Conservation (phyloP, 2,329 filamentous ascomycete species). For the Pseudopyricularia javanii region DNA sequence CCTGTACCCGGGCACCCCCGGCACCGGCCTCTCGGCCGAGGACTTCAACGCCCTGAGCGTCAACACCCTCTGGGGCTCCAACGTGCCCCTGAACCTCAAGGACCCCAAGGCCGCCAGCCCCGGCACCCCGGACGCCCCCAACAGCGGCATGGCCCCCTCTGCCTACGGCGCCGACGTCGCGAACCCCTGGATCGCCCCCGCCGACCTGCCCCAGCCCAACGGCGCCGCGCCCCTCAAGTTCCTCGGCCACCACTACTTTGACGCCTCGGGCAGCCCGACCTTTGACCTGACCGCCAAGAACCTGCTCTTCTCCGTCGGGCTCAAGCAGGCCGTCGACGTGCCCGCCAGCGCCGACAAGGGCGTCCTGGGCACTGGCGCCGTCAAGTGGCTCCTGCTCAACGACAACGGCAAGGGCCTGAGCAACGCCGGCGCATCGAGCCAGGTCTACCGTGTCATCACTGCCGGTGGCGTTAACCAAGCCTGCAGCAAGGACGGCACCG, state of each 20-base stretch:
- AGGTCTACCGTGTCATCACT: slow-evolving; percentile 43
- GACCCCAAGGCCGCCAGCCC: slow-evolving; percentile 13
- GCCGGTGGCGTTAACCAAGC: slow-evolving; percentile 33
- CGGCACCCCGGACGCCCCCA: slow-evolving; percentile 8
- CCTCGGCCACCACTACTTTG: slow-evolving; percentile 59
- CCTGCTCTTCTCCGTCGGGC: slow-evolving; percentile 28
- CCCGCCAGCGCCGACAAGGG: slow-evolving; percentile 35
- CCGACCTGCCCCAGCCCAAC: slow-evolving; percentile 12
- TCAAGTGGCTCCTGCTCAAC: slow-evolving; percentile 39
- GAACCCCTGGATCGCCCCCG: slow-evolving; percentile 29
- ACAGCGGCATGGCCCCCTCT: slow-evolving; percentile 15
- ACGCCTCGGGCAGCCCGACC: slow-evolving; percentile 35
- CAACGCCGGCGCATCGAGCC: slow-evolving; percentile 18
- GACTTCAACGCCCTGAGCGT: slow-evolving; percentile 27
- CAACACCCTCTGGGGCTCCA: slow-evolving; percentile 24
- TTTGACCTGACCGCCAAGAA: slow-evolving; percentile 39
- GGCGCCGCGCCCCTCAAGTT: slow-evolving; percentile 22
- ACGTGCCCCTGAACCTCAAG: slow-evolving; percentile 35
- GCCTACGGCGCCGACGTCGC: slow-evolving; percentile 28
- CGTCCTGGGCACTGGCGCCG: slow-evolving; percentile 34
- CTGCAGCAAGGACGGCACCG: slow-evolving; percentile 26
- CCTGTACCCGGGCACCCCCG: slow-evolving; percentile 33
- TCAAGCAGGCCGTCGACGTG: slow-evolving; percentile 38
- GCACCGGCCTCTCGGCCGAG: slow-evolving; percentile 20
- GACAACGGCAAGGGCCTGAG: slow-evolving; percentile 14